These are phyloP conservation scores for Trametes punicea DNA, from an alignment of 768 basidiomycete genomes.

Conservation along the genomic window DNA sequence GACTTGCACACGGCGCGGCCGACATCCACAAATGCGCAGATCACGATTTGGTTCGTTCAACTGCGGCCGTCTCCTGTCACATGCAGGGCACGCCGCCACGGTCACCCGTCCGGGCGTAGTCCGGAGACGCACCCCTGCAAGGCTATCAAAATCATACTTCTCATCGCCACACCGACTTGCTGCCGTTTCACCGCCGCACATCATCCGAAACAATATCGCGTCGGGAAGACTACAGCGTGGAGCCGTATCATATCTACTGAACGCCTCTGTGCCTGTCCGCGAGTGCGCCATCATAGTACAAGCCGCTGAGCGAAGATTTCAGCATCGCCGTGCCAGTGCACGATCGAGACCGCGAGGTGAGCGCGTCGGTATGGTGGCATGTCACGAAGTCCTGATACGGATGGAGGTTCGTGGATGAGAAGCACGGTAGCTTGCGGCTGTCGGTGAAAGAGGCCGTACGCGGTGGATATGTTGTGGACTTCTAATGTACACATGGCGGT, in stretches of 20 bases:
- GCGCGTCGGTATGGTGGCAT: neutral
- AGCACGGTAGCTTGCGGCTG: neutral
- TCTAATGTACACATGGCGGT: conserved; percentile 12
- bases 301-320: neutral
- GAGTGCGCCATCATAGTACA: too few relatives aligned
- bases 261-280: too few relatives aligned
- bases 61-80: too few relatives aligned
- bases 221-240: too few relatives aligned
- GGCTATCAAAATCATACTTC: neutral
- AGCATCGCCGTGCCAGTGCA: neutral
- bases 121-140: neutral
- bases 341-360: neutral
- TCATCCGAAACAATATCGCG: neutral
- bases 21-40: too few relatives aligned
- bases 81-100: too few relatives aligned
- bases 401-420: neutral
- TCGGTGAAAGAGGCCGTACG: neutral
- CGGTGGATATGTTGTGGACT: neutral
- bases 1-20: too few relatives aligned
- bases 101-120: neutral
- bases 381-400: neutral
- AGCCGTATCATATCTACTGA: too few relatives aligned
- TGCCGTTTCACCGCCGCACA: neutral
- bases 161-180: too few relatives aligned
- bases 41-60: too few relatives aligned